Conservation (phyloP, 2,329 filamentous ascomycete genomes). For the Hirsutella minnesotensis region DNA sequence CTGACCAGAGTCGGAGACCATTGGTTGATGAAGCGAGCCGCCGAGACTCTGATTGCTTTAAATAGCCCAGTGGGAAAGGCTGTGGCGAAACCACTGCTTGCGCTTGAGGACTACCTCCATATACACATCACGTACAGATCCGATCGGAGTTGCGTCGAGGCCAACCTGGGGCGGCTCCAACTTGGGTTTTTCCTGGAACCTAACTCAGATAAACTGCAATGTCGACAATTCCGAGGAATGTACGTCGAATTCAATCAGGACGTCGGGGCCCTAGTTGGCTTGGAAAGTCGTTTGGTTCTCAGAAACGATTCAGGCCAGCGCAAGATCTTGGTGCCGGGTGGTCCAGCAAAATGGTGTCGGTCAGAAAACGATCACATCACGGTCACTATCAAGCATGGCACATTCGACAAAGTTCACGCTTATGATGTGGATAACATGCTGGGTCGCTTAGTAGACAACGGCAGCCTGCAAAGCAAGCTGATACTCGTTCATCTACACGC, state of each 20-base stretch:
- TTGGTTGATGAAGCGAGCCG: not conserved
- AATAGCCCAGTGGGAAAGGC: not conserved
- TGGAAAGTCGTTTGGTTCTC: slow-evolving; percentile 37
- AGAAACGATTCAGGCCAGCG: slow-evolving; percentile 10
- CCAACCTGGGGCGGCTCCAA: not conserved
- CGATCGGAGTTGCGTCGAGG: not conserved
- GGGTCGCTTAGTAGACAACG: not conserved
- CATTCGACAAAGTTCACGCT: not conserved
- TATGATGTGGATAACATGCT: not conserved
- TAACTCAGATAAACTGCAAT: not conserved
- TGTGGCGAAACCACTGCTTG: not conserved
- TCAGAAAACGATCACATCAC: not conserved
- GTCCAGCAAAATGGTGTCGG: not conserved
- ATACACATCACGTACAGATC: not conserved
- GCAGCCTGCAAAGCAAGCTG: not conserved
- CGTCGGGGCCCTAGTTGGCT: slow-evolving; percentile 35
- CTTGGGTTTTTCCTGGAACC: not conserved
- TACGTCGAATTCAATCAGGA: slow-evolving; percentile 31
- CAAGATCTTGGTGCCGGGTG: slow-evolving; percentile 25
- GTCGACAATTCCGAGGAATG: slow-evolving; percentile 36
- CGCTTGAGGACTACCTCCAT: not conserved
- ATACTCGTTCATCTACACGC: not conserved
- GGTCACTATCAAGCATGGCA: not conserved
- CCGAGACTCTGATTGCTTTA: not conserved
- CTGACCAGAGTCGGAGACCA: not conserved